Percentiles rank a stretch among this genome's conserved stretches.
Evolutionary conservation across 768 basidiomycete species (phyloP).

Genomic region (Trichaptum fuscoviolaceum): DNA sequence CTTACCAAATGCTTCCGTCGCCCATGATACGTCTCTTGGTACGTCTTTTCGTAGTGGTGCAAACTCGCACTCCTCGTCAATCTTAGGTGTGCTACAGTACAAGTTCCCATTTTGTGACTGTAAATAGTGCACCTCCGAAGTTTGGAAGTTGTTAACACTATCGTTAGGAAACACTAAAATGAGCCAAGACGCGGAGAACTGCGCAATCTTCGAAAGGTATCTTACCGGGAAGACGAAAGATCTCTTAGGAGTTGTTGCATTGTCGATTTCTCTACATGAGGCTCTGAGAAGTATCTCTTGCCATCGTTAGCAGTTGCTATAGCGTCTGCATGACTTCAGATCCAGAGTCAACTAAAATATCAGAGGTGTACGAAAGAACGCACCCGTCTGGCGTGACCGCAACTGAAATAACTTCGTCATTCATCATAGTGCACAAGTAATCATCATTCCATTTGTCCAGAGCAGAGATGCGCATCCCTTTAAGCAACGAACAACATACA

Average conservation of each 20-base stretch:
- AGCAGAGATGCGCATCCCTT: constrained; percentile 20
- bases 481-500: neutral
- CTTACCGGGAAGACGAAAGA: constrained; percentile 21
- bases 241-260: constrained; percentile 48
- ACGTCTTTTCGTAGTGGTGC: constrained; percentile 58
- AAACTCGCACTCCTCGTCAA: constrained; percentile 52
- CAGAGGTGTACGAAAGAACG: constrained; percentile 14
- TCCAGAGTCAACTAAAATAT: constrained; percentile 14
- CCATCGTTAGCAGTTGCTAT: constrained; percentile 50
- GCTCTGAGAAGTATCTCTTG: constrained; percentile 70
- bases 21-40: constrained; percentile 65
- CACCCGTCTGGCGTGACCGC: constrained; percentile 85
- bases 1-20: constrained; percentile 73
- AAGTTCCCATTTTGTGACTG: constrained; percentile 94
- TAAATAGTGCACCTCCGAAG: constrained; percentile 54
- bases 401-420: constrained; percentile 52
- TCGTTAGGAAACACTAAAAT: neutral
- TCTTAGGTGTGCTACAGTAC: constrained; percentile 44
- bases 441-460: constrained; percentile 58
- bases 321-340: constrained; percentile 68
- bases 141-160: neutral
- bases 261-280: constrained; percentile 61
- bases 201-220: neutral
- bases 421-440: constrained; percentile 56
- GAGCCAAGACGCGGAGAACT: too few species aligned